phyloP scores from a whole-genome alignment of 2,329 filamentous ascomycete genomes.

The Sordariomycetes sp. region DNA sequence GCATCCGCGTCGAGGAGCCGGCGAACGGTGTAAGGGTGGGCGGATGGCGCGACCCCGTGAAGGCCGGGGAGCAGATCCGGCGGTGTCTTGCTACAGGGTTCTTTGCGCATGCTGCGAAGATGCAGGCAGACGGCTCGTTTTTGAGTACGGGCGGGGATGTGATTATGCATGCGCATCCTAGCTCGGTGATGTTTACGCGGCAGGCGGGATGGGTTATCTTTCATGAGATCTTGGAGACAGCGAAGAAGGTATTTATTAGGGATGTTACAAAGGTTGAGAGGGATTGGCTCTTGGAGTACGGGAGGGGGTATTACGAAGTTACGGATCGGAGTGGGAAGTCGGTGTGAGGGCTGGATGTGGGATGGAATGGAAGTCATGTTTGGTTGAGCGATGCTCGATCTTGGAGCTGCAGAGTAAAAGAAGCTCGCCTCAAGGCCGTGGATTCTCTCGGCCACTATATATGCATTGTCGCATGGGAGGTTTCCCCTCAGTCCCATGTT shows the following conservation, averaged over 20 bases:
- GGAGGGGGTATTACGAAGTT: slow-evolving; percentile 66
- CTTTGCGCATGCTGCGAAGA: slow-evolving; percentile 84
- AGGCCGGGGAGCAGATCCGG: slow-evolving; percentile 58
- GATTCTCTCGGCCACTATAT: no score
- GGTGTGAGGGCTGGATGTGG: background rate
- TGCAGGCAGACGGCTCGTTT: slow-evolving; percentile 89
- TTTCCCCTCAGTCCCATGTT: no score
- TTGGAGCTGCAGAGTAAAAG: background rate
- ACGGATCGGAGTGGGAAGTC: slow-evolving; percentile 5
- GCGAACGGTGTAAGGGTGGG: slow-evolving; percentile 13
- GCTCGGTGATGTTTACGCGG: slow-evolving; percentile 86
- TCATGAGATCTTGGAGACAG: slow-evolving; percentile 82
- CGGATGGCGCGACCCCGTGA: slow-evolving; percentile 10
- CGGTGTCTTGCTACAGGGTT: slow-evolving; percentile 81
- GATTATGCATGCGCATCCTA: slow-evolving; percentile 77
- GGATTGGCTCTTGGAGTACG: slow-evolving; percentile 83
- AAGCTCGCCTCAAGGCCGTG: no score
- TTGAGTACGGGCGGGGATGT: slow-evolving; percentile 70
- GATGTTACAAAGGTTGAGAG: slow-evolving; percentile 92
- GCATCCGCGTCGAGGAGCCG: slow-evolving; percentile 54
- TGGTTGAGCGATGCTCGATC: background rate
- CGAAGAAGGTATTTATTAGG: slow-evolving; percentile 76
- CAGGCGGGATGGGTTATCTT: slow-evolving; percentile 97
- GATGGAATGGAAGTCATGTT: background rate
- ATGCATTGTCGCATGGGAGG: no score